These are phyloP conservation scores for Diophrys sp. DNA, from an alignment of 73 alveolate genomes.

Conservation along the genomic window DNA sequence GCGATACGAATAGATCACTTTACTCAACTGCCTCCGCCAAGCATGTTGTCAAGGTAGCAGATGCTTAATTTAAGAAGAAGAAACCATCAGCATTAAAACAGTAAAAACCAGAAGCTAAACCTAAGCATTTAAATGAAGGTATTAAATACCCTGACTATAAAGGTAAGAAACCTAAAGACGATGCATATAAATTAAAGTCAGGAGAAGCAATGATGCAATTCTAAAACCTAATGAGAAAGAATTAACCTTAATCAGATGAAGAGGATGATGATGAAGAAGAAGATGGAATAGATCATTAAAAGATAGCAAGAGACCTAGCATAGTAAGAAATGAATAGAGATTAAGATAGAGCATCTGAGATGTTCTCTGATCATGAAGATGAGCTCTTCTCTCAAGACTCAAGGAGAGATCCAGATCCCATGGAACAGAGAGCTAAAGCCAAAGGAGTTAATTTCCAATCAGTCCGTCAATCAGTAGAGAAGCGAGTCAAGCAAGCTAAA, in stretches of 20 bases:
- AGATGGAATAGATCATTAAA: neutral
- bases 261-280: neutral
- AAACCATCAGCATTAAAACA: neutral
- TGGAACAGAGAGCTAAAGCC: neutral
- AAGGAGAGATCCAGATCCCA: neutral
- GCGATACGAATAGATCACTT: neutral
- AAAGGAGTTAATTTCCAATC: too few relatives aligned
- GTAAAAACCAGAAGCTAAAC: neutral
- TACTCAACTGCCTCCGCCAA: neutral
- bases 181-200: neutral
- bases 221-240: neutral
- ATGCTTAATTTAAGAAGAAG: neutral
- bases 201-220: neutral
- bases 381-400: neutral
- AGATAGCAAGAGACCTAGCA: neutral
- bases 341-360: neutral
- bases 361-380: neutral
- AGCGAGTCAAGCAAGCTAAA: neutral
- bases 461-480: neutral
- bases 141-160: neutral
- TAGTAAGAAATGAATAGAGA: neutral
- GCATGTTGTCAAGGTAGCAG: neutral
- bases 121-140: neutral
- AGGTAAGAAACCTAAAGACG: neutral
- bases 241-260: neutral